A percentile compares a stretch with the other conserved stretches of the same genome.
Evolutionary conservation across 1,284 basidiomycete genomes (phyloP).

Genomic region (Bondarzewia mesenterica): DNA sequence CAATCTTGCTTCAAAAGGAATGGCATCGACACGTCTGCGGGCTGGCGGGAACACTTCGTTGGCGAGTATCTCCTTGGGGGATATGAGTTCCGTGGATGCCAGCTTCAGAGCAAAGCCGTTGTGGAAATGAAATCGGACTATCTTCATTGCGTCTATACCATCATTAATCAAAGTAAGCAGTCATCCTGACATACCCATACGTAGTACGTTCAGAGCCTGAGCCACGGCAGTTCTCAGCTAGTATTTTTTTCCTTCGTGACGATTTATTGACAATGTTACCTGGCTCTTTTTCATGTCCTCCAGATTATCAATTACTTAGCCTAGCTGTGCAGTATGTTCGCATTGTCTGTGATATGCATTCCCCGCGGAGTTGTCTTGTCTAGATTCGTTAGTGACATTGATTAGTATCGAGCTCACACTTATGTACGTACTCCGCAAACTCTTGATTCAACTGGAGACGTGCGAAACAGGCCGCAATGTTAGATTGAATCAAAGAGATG

Average conservation of each 20-base stretch:
- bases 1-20: constrained; percentile 21
- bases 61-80: constrained; percentile 11
- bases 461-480: too few species aligned
- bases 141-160: background rate
- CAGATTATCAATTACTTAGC: background rate
- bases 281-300: too few species aligned
- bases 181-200: background rate
- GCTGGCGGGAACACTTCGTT: constrained; percentile 26
- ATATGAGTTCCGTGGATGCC: constrained; percentile 36
- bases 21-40: constrained; percentile 27
- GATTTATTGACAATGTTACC: too few species aligned
- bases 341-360: background rate
- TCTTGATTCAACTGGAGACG: too few species aligned
- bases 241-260: constrained; percentile 1
- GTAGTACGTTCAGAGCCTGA: background rate
- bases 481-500: too few species aligned
- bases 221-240: background rate
- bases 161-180: too few species aligned
- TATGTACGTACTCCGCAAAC: too few species aligned
- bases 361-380: too few species aligned
- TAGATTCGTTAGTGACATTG: too few species aligned
- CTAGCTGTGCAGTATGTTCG: background rate
- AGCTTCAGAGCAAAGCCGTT: constrained; percentile 36
- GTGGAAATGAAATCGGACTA: constrained; percentile 34
- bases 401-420: too few species aligned